Percentiles rank a stretch among this genome's conserved stretches.
Evolutionary conservation across 768 basidiomycete genomes (phyloP).

Genomic region (Leucosporidium yakuticum): DNA sequence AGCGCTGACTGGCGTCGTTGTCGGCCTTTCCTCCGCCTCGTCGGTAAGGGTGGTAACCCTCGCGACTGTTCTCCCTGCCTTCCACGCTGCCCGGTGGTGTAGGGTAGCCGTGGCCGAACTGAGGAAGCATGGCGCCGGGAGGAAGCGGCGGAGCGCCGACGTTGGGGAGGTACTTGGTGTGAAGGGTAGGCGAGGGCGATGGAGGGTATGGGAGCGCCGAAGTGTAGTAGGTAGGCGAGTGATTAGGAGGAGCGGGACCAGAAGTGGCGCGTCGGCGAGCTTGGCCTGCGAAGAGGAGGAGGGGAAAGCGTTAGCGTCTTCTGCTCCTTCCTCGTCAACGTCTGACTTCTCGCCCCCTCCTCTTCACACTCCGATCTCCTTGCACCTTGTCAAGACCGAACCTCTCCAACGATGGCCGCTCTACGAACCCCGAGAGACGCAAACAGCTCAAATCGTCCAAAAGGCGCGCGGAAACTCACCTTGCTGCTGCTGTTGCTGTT

Average conservation of each 20-base stretch:
- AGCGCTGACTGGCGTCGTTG: background rate
- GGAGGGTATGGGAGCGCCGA: slow-evolving; percentile 9
- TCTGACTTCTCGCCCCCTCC: too few species aligned
- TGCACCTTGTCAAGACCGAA: too few species aligned
- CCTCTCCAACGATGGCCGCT: too few species aligned
- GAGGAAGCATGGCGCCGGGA: slow-evolving; percentile 28
- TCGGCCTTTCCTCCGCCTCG: background rate
- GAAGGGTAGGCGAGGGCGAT: background rate
- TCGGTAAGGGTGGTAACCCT: slow-evolving; percentile 30
- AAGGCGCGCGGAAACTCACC: slow-evolving; percentile 6
- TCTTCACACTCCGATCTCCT: too few species aligned
- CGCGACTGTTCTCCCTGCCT: slow-evolving; percentile 6
- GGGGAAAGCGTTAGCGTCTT: too few species aligned
- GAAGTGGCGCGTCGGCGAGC: slow-evolving; percentile 20
- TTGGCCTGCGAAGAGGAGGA: background rate
- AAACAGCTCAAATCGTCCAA: too few species aligned
- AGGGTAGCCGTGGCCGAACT: slow-evolving; percentile 26
- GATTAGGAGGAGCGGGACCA: slow-evolving; percentile 6
- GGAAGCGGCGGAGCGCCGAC: slow-evolving; percentile 3
- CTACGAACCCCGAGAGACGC: too few species aligned
- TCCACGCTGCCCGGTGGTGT: slow-evolving; percentile 28
- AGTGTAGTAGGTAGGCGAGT: slow-evolving; percentile 14
- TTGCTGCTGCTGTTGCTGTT: slow-evolving; percentile 26
- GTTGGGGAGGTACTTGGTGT: background rate
- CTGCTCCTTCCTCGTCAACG: too few species aligned